A percentile compares a stretch with the other conserved stretches of the same genome.
These are phyloP conservation scores for Pseudogymnoascus sp. DNA, from an alignment of 2,329 filamentous ascomycete species.

Conservation along the genomic window DNA sequence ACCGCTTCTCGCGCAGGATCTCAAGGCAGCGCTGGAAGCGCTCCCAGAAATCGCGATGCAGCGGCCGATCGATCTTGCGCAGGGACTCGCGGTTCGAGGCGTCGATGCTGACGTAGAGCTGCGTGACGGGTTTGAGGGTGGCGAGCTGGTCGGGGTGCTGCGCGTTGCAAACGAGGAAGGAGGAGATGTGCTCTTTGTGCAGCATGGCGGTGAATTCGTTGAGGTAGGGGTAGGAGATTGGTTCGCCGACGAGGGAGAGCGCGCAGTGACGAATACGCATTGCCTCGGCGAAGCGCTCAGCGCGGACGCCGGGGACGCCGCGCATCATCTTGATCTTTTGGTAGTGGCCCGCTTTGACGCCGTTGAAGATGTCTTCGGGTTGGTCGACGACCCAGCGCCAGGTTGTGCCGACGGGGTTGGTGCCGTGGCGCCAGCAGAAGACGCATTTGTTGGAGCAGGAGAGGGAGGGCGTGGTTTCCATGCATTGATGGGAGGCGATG, in stretches of 20 bases:
- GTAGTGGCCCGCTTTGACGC: slow-evolving; percentile 87
- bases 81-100: slow-evolving; percentile 84
- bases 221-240: slow-evolving; percentile 98
- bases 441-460: slow-evolving; percentile 98
- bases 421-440: slow-evolving; percentile 97
- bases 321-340: slow-evolving; percentile 97
- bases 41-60: slow-evolving; percentile 97
- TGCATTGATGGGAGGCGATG: slow-evolving; percentile 92
- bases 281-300: slow-evolving; percentile 85
- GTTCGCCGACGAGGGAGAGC: slow-evolving; percentile 84
- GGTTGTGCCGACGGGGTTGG: slow-evolving; percentile 90
- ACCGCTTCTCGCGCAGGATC: slow-evolving; percentile 74
- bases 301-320: slow-evolving; percentile 83
- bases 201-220: slow-evolving; percentile 83
- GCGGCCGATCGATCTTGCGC: slow-evolving; percentile 78
- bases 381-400: slow-evolving; percentile 96
- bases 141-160: slow-evolving; percentile 90
- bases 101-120: slow-evolving; percentile 94
- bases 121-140: slow-evolving; percentile 75
- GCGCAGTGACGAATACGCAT: slow-evolving; percentile 93
- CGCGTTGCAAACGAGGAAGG: slow-evolving; percentile 93
- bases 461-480: slow-evolving; percentile 94
- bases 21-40: slow-evolving; percentile 86
- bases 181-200: slow-evolving; percentile 79
- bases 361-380: slow-evolving; percentile 79